Evolutionary conservation across 306 rosid genomes (phyloP).

Genomic region (barrel medic (Medicago truncatula)): DNA sequence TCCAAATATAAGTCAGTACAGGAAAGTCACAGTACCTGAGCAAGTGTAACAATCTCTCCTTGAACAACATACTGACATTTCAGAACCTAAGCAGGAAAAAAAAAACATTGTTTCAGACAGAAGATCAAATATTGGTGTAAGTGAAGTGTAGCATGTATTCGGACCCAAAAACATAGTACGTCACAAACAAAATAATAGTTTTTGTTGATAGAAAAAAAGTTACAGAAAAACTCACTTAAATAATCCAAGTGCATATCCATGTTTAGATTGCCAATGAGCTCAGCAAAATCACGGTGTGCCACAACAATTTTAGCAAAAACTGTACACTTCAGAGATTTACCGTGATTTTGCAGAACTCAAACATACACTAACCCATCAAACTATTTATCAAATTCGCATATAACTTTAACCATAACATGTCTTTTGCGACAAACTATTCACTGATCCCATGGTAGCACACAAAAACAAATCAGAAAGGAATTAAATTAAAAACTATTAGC

Average conservation of each 20-base stretch:
- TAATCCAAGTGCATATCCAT: neutral
- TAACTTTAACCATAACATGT: neutral
- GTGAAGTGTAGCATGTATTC: slow-evolving; percentile 2
- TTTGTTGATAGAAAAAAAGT: slow-evolving; percentile 9
- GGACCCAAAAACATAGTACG: neutral
- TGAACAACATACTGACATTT: slow-evolving; percentile 95
- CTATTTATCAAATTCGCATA: neutral
- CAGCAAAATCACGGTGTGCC: neutral
- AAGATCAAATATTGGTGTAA: slow-evolving; percentile 11
- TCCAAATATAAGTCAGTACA: slow-evolving; percentile 84
- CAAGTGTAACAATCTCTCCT: slow-evolving; percentile 90
- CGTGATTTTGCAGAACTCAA: neutral
- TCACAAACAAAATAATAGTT: neutral
- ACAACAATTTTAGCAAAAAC: neutral
- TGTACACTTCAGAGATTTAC: neutral
- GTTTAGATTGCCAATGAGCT: neutral
- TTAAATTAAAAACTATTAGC: slow-evolving; percentile 11
- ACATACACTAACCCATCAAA: neutral
- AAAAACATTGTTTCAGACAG: slow-evolving; percentile 24
- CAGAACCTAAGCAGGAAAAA: slow-evolving; percentile 66
- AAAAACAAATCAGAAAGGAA: slow-evolving; percentile 5
- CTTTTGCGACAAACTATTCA: slow-evolving; percentile 10
- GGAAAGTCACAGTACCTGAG: slow-evolving; percentile 66
- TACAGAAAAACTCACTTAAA: neutral
- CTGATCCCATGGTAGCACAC: neutral